Evolutionary conservation across 768 basidiomycete genomes (phyloP).

Genomic region (Suillus lakei): DNA sequence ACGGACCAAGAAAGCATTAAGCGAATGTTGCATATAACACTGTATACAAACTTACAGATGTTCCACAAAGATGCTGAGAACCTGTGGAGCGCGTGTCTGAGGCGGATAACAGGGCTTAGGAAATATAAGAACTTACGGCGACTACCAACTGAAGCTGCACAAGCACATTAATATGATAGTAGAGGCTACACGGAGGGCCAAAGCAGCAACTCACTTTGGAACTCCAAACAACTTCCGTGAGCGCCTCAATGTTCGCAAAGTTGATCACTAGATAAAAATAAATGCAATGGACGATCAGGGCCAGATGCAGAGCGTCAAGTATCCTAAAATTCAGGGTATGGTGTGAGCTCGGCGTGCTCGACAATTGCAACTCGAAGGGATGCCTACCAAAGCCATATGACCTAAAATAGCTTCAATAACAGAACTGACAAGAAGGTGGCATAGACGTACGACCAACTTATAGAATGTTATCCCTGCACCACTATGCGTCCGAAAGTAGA

Average conservation of each 20-base stretch:
- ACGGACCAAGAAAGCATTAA: not conserved
- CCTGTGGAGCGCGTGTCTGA: not conserved
- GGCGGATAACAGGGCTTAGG: not conserved
- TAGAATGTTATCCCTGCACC: not conserved
- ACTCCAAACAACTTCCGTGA: constrained; percentile 37
- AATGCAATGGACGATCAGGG: constrained; percentile 38
- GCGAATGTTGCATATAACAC: not conserved
- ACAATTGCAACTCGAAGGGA: not conserved
- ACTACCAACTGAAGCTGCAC: not conserved
- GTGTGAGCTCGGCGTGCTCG: not conserved
- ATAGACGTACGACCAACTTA: not conserved
- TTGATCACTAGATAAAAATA: constrained; percentile 43
- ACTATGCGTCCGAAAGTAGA: constrained; percentile 1
- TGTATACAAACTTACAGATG: not conserved
- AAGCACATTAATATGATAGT: too few relatives aligned
- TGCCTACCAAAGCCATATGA: not conserved
- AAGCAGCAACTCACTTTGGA: not conserved
- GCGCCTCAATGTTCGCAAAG: constrained; percentile 31
- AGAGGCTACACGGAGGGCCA: not conserved
- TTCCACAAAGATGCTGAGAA: not conserved
- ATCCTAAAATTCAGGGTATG: constrained; percentile 27
- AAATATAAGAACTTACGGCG: not conserved
- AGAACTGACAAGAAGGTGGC: too few relatives aligned
- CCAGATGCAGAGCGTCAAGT: constrained; percentile 40
- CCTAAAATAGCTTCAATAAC: not conserved